phyloP scores from a whole-genome alignment of 2,329 filamentous ascomycete species.

The Fusarium succisae region DNA sequence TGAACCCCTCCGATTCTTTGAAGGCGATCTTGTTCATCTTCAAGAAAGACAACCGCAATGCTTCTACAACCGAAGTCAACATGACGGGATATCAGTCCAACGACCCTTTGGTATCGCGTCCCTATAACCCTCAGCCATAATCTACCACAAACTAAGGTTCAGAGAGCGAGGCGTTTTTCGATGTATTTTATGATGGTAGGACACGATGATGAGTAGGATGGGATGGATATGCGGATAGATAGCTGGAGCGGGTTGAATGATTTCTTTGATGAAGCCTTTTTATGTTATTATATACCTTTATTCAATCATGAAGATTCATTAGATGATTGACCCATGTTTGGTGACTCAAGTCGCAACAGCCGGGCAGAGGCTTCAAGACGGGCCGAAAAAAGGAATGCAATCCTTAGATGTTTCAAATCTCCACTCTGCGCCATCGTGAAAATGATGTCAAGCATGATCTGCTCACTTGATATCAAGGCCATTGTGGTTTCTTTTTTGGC shows the following conservation, averaged over 20 bases:
- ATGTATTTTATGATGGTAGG: neutral
- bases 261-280: neutral
- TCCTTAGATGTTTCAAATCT: neutral
- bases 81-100: constrained; percentile 10
- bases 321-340: too few relatives aligned
- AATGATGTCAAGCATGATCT: neutral
- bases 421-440: too few relatives aligned
- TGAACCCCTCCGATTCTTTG: constrained; percentile 27
- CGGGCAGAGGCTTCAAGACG: neutral
- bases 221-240: neutral
- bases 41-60: neutral
- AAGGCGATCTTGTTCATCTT: constrained; percentile 27
- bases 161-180: neutral
- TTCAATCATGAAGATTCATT: too few relatives aligned
- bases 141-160: neutral
- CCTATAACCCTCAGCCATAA: neutral
- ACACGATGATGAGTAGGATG: neutral
- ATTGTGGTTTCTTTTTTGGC: neutral
- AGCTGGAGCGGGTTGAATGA: neutral
- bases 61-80: neutral
- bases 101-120: neutral
- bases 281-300: neutral
- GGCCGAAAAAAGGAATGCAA: neutral
- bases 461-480: neutral
- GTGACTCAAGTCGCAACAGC: too few relatives aligned